A percentile compares a stretch with the other conserved stretches of the same genome.
Conservation (phyloP, 352 stramenopile species). For the Globisporangium megalacanthum region DNA sequence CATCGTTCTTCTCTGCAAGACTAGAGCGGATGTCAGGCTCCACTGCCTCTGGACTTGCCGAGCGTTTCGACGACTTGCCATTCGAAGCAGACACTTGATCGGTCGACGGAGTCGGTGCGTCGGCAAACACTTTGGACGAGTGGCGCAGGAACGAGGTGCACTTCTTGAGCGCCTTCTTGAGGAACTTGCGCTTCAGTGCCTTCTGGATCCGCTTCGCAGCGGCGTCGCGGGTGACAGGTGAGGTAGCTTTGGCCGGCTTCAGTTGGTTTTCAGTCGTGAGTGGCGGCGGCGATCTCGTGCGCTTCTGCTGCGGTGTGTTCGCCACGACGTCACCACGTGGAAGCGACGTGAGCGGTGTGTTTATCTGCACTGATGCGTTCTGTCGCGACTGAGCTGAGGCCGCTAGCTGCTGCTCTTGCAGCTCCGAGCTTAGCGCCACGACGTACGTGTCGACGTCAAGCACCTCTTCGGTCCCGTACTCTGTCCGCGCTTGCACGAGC, state of each 20-base stretch:
- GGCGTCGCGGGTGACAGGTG: neutral
- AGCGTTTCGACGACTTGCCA: too few species aligned
- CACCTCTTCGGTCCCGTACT: constrained; percentile 10
- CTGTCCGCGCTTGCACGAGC: constrained; percentile 3
- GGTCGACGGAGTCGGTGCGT: neutral
- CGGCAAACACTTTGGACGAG: constrained; percentile 14
- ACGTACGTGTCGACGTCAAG: constrained; percentile 6
- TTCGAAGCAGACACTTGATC: too few species aligned
- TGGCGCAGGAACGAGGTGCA: constrained; percentile 12
- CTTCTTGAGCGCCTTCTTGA: constrained; percentile 6
- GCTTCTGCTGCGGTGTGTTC: too few species aligned
- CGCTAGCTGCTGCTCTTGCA: neutral
- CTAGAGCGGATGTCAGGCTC: too few species aligned
- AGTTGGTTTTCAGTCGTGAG: neutral
- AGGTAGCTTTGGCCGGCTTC: neutral
- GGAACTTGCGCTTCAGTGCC: constrained; percentile 12
- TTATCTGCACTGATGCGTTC: neutral
- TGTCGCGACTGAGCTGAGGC: neutral
- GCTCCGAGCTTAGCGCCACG: neutral
- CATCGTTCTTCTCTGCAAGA: too few species aligned
- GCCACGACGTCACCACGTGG: too few species aligned
- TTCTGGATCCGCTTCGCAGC: constrained; percentile 11
- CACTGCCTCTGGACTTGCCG: neutral
- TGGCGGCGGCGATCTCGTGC: too few species aligned
- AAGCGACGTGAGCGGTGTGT: neutral